Evolutionary conservation across 257 asterid species (phyloP), one percentile per base, ranked within the genome.

Genomic region (Lycium barbarum): DNA sequence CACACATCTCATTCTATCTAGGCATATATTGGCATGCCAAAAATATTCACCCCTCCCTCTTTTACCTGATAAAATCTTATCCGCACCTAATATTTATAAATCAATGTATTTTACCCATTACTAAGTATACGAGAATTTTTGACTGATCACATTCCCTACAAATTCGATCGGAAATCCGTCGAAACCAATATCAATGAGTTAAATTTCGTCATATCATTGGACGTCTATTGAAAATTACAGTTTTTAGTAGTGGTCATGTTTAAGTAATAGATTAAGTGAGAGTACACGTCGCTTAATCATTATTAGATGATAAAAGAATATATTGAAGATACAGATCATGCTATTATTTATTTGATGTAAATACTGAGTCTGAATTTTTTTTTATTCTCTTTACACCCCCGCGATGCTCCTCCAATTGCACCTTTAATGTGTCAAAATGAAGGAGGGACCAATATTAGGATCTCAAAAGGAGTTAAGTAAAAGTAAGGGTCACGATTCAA

Each of bases 61-160:
- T 26, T 26, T 1, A 26, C 33, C 0, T 26, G 33, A 26, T 26
- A 26, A 26, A 26, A 26, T 26, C 33, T 26, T 53, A 35, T 3
- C 2, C 1, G 9, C 18, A 0, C 8, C 0, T 12, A 2, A 3
- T 79, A 1, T 55, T 13, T 38, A 79, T 6, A 15, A 47, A 5
- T 0, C 6, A 78, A 22, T 15, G 1, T 9, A 17, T 0, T 9
- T 73, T 0, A 9, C 0, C 0, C 36, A 22, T 0, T 9, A 47
- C 0, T n/a, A 0, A 45, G 9, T 5, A 43, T 5, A 22, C 10
- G 15, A 66, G 4, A 43, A 12, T 12, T 40, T 15, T 72, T 4
- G 5, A 18, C 9, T 72, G 8, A 20, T 26, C 33, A 26, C 0
- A 11, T 4, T 15, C 33, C 33, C 33, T 26, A 26, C 33, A 26